phyloP scores from a whole-genome alignment of 2,329 filamentous ascomycete genomes.

The Trichoderma sp. region DNA sequence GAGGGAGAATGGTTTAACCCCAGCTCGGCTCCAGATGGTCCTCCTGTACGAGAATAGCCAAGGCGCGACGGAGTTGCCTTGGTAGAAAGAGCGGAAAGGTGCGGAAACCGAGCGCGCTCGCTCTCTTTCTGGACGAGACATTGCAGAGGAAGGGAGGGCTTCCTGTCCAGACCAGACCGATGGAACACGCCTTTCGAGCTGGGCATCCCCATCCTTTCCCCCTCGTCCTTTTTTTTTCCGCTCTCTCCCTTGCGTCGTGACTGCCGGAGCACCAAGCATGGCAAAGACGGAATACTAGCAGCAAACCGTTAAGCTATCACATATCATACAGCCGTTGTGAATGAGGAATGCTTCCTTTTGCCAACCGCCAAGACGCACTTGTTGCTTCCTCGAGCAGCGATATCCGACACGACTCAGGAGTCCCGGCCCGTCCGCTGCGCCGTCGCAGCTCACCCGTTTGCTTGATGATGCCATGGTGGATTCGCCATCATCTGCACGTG shows the following conservation, averaged over 20 bases:
- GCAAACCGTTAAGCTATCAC: conserved; percentile 14
- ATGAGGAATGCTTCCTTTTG: neutral
- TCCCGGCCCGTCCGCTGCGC: conserved; percentile 14
- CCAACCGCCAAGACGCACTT: neutral
- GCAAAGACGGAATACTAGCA: neutral
- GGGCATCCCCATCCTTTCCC: neutral
- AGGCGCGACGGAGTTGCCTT: neutral
- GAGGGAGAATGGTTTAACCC: neutral
- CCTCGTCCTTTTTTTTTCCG: neutral
- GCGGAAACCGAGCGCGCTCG: neutral
- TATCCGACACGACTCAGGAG: neutral
- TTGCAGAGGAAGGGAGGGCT: neutral
- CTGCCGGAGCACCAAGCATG: neutral
- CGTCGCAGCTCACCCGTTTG: conserved; percentile 13
- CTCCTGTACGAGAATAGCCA: neutral
- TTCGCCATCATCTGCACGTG: conserved; percentile 17
- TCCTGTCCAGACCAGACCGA: neutral
- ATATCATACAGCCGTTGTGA: conserved; percentile 13
- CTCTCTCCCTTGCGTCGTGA: conserved; percentile 16
- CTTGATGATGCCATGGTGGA: conserved; percentile 17
- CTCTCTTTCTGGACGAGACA: neutral
- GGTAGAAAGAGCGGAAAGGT: neutral
- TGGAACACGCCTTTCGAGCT: neutral
- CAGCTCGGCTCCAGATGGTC: neutral
- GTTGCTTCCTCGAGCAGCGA: neutral